phyloP scores from a whole-genome alignment of 257 asterid genomes.

The Solanum commersonii region DNA sequence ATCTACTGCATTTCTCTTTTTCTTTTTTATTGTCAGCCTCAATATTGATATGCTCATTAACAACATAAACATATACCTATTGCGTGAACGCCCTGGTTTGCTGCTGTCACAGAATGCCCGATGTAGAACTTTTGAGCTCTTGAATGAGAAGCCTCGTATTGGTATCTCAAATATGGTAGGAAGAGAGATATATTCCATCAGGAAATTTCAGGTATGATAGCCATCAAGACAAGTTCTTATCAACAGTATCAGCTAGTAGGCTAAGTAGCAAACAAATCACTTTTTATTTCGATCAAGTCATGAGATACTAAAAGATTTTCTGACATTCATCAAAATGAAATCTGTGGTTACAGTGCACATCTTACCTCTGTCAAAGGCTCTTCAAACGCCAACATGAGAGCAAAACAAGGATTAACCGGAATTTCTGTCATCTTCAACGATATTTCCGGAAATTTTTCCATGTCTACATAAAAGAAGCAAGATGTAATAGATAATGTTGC shows the following conservation, averaged over 20 bases:
- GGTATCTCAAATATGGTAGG: slow-evolving; percentile 51
- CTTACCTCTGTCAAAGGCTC: slow-evolving; percentile 65
- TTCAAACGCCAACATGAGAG: slow-evolving; percentile 82
- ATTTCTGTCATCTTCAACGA: slow-evolving; percentile 51
- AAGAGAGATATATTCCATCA: neutral
- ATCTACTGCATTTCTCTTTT: neutral
- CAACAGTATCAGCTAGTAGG: neutral
- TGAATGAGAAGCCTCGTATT: slow-evolving; percentile 49
- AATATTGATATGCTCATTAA: neutral
- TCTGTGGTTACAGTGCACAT: slow-evolving; percentile 3
- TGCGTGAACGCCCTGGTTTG: slow-evolving; percentile 68
- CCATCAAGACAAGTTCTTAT: neutral
- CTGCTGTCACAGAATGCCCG: slow-evolving; percentile 79
- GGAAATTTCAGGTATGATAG: neutral
- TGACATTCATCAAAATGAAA: neutral
- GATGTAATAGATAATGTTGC: neutral
- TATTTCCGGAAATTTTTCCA: slow-evolving; percentile 26
- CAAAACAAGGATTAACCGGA: slow-evolving; percentile 56
- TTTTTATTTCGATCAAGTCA: neutral
- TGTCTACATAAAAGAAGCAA: neutral
- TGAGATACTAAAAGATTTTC: neutral
- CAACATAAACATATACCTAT: slow-evolving; percentile 29
- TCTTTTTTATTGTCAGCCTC: neutral
- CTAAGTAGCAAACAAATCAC: neutral
- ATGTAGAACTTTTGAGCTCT: slow-evolving; percentile 60